Evolutionary conservation across 148 eudicot genomes (phyloP).

Genomic region (Euryodendron excelsum): DNA sequence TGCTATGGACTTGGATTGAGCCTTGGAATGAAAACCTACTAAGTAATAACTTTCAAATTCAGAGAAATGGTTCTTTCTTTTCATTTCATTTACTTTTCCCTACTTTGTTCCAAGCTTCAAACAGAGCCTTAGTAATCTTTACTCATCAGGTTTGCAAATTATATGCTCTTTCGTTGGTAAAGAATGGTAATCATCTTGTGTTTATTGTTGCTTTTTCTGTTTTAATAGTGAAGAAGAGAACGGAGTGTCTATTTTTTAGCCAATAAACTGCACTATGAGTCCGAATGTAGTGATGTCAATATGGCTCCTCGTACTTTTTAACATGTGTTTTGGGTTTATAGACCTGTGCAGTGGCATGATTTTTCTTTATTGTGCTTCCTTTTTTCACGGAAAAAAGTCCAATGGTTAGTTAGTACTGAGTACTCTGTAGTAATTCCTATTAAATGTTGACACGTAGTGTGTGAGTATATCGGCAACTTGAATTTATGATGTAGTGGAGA

Average conservation of each 20-base stretch:
- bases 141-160: not conserved
- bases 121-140: not conserved
- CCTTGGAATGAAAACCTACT: no score
- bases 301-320: not conserved
- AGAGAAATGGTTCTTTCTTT: not conserved
- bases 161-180: not conserved
- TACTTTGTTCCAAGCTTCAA: not conserved
- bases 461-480: no score
- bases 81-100: not conserved
- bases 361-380: no score
- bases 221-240: not conserved
- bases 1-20: no score
- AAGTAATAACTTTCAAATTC: no score
- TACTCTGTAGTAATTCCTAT: no score
- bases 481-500: no score
- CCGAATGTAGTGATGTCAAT: not conserved
- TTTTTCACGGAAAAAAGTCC: no score
- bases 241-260: not conserved
- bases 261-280: not conserved
- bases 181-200: not conserved
- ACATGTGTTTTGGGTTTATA: not conserved
- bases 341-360: not conserved
- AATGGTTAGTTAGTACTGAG: no score
- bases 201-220: not conserved
- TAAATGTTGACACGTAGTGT: no score